Evolutionary conservation across 805 yeast genomes (phyloP), one percentile per base, ranked within the genome.

Genomic region (Komagataella ulmi): DNA sequence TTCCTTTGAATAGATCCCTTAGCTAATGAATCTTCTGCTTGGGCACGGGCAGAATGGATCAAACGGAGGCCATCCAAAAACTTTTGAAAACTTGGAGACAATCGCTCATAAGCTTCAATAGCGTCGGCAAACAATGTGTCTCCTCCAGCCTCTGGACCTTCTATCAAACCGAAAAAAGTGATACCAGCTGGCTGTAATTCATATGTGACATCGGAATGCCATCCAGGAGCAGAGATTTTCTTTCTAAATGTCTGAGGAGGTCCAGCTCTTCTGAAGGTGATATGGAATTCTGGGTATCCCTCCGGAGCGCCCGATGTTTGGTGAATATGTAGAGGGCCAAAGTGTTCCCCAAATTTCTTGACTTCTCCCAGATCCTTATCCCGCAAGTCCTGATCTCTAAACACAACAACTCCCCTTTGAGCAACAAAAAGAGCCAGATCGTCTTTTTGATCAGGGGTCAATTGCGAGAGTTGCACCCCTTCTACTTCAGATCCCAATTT

Each of bases 111-210:
- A 8, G 88, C 88, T 62, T 83, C 88, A 44, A 72, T 71, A 24
- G 80, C 72, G 61, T 83, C 87, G n/a, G 86, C 77, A 61, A 83
- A 85, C 49, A 83, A 68, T n/a, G 93, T 85, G 63, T 85, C 93
- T 55, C 93, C 93, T 51, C 91, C 89, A 46, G 79, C 64, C 17
- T 74, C 78, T 24, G 80, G 81, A 43, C 73, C 72, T 53, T 83
- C 85, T 48, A 83, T 68, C 53, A 82, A 79, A 17, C 79, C 71
- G 59, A 85, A 80, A 55, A 82, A 75, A 0, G 95, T 85, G 53
- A 77, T 70, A 14, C 85, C 85, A 14, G 90, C 85, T 6, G 89
- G 84, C 63, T 81, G 87, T 53, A 73, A 72, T 63, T 84, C 90
- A 62, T 81, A 85, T 40, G 87, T 76, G 45, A 83, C 84, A 63